A percentile compares a stretch with the other conserved stretches of the same genome.
phyloP scores from a whole-genome alignment of 441 rosid species.

The Biscutella laevigata region DNA sequence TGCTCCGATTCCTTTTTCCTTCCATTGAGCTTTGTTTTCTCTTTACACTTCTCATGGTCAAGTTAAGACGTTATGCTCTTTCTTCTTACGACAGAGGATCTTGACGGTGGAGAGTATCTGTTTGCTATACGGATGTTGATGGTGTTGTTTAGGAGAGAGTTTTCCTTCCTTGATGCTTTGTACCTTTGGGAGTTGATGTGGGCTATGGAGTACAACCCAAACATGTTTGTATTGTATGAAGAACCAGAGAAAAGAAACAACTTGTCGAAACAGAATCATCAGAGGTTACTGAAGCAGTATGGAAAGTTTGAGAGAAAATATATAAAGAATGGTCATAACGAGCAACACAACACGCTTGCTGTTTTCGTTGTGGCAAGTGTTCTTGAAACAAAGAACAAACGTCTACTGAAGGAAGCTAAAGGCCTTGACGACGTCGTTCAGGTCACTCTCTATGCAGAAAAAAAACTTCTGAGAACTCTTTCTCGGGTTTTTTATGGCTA shows the following conservation, averaged over 20 bases:
- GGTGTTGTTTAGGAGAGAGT: slow-evolving; percentile 95
- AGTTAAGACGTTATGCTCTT: neutral
- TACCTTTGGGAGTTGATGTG: slow-evolving; percentile 98
- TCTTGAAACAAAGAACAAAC: slow-evolving; percentile 74
- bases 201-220: slow-evolving; percentile 97
- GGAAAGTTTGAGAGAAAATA: slow-evolving; percentile 75
- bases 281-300: slow-evolving; percentile 52
- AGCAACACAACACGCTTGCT: slow-evolving; percentile 52
- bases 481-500: neutral
- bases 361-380: slow-evolving; percentile 82
- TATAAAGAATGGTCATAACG: slow-evolving; percentile 37
- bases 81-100: too few relatives aligned
- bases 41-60: neutral
- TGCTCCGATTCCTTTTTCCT: slow-evolving; percentile 23
- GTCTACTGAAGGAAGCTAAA: slow-evolving; percentile 69
- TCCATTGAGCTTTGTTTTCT: neutral
- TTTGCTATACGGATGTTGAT: slow-evolving; percentile 94
- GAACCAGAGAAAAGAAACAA: slow-evolving; percentile 26
- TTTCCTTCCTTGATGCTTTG: slow-evolving; percentile 72
- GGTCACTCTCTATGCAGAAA: slow-evolving; percentile 30
- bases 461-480: neutral
- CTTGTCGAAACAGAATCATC: slow-evolving; percentile 16
- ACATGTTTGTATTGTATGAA: slow-evolving; percentile 50
- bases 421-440: slow-evolving; percentile 81
- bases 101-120: slow-evolving; percentile 84